Conservation (phyloP, 495 filamentous ascomycete genomes). For the Podospora pseudocomata region DNA sequence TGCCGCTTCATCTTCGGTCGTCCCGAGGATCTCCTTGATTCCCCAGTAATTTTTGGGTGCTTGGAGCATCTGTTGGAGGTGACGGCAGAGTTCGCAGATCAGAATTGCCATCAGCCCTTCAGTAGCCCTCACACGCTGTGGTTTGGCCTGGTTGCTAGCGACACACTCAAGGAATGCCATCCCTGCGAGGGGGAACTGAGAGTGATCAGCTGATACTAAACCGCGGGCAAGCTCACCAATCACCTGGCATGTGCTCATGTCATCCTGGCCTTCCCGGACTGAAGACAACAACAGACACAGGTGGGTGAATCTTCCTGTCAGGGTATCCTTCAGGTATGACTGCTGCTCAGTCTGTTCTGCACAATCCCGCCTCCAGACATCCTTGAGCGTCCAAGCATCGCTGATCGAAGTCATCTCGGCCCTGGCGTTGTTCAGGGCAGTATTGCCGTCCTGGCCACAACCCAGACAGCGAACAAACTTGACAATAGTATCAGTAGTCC, state of each 20-base stretch:
- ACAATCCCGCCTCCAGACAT: neutral
- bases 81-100: slow-evolving; percentile 24
- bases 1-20: neutral
- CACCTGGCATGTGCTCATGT: neutral
- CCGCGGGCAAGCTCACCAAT: neutral
- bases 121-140: neutral
- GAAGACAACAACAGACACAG: neutral
- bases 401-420: neutral
- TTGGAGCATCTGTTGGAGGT: slow-evolving; percentile 4
- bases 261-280: neutral
- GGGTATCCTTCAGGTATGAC: neutral
- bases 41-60: neutral
- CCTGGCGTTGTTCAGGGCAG: neutral
- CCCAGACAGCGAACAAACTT: neutral
- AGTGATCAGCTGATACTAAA: slow-evolving; percentile 11
- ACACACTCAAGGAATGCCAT: slow-evolving; percentile 20
- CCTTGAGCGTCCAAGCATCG: neutral
- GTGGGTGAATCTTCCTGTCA: neutral
- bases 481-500: neutral
- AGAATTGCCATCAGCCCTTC: slow-evolving; percentile 9
- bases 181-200: neutral
- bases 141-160: neutral
- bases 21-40: slow-evolving; percentile 14
- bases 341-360: neutral
- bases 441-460: neutral